A percentile compares a stretch with the other conserved stretches of the same genome.
phyloP scores from a whole-genome alignment of 2,329 filamentous ascomycete species.

The Epichloe amarillans region DNA sequence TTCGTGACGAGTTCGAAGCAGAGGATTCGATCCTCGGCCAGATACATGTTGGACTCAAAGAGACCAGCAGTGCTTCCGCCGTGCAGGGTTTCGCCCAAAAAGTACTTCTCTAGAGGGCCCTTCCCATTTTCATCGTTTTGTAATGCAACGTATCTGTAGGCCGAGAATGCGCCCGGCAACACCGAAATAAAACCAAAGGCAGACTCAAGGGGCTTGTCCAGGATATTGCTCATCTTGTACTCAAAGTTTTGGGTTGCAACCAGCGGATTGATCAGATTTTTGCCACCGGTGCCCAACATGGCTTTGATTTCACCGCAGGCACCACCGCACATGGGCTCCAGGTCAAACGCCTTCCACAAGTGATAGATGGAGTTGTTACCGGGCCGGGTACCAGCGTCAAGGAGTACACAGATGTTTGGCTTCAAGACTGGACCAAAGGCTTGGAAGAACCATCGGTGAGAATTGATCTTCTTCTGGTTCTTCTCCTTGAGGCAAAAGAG shows the following conservation, averaged over 20 bases:
- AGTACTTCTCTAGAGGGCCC: conserved; percentile 91
- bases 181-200: conserved; percentile 97
- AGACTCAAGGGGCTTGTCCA: conserved; percentile 94
- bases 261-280: conserved; percentile 81
- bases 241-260: conserved; percentile 97
- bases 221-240: conserved; percentile 99
- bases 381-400: conserved; percentile 92
- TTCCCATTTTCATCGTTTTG: conserved; percentile 95
- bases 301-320: conserved; percentile 98
- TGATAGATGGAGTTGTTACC: conserved; percentile 94
- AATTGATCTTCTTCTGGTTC: conserved; percentile 99
- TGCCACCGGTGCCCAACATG: conserved; percentile 76
- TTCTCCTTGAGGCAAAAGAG: conserved; percentile 98
- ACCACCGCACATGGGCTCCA: conserved; percentile 94
- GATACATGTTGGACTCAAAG: conserved; percentile 98
- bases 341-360: conserved; percentile 95
- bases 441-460: conserved; percentile 97
- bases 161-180: conserved; percentile 93
- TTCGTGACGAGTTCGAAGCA: conserved; percentile 98
- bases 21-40: conserved; percentile 95
- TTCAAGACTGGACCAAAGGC: conserved; percentile 87
- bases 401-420: conserved; percentile 90
- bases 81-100: conserved; percentile 93
- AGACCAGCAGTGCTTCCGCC: conserved; percentile 83
- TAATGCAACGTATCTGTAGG: conserved; percentile 84